phyloP scores from a whole-genome alignment of 148 eudicot genomes.

The Camellia japonica region DNA sequence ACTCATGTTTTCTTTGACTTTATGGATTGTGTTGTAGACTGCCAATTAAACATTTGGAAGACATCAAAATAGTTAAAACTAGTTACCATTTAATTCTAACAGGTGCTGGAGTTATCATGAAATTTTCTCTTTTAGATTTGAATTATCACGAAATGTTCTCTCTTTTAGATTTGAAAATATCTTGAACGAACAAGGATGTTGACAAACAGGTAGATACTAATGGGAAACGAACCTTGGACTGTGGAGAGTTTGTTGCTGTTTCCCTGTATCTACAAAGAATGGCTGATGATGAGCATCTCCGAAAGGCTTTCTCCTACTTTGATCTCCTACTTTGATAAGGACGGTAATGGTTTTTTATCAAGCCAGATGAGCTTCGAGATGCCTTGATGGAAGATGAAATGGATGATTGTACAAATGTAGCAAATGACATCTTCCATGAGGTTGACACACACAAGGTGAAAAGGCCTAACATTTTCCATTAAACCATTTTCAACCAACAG shows the following conservation, averaged over 20 bases:
- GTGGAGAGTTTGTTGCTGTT: conserved; percentile 83
- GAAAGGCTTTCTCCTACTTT: conserved; percentile 86
- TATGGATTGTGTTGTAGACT: too few species aligned
- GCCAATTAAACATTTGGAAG: too few species aligned
- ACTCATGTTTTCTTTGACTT: too few species aligned
- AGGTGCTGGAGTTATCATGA: too few species aligned
- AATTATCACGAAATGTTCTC: neutral
- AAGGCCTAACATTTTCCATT: neutral
- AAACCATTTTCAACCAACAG: neutral
- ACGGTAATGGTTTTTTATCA: conserved; percentile 79
- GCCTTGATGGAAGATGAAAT: conserved; percentile 83
- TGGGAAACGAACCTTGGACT: conserved; percentile 85
- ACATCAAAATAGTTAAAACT: too few species aligned
- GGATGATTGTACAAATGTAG: conserved; percentile 64
- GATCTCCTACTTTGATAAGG: conserved; percentile 90
- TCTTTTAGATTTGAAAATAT: neutral
- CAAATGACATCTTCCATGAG: conserved; percentile 87
- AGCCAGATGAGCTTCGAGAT: conserved; percentile 79
- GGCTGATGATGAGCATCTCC: conserved; percentile 92
- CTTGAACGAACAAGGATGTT: conserved; percentile 5
- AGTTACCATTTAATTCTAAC: too few species aligned
- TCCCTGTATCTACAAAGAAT: conserved; percentile 79
- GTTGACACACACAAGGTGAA: conserved; percentile 94
- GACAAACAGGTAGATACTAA: conserved; percentile 62
- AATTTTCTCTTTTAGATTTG: too few species aligned